phyloP scores from a whole-genome alignment of 2,329 filamentous ascomycete species.

The Colletotrichum destructivum region DNA sequence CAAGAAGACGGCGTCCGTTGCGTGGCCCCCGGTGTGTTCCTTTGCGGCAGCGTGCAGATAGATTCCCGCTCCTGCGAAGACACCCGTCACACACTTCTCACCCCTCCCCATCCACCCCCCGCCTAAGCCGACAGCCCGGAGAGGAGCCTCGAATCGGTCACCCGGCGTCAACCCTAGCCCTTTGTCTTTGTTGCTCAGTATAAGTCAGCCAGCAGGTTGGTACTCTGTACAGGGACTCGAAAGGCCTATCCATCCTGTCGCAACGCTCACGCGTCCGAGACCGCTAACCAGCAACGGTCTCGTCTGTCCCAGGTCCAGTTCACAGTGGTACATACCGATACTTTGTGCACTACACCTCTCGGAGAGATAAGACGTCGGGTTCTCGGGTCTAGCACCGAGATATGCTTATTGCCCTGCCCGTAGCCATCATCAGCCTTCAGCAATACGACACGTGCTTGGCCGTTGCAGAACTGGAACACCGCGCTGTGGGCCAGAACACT shows the following conservation, averaged over 20 bases:
- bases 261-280: conserved; percentile 43
- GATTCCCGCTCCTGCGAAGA: conserved; percentile 41
- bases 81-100: neutral
- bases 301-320: conserved; percentile 39
- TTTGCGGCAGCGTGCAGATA: conserved; percentile 45
- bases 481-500: conserved; percentile 1
- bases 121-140: conserved; percentile 42
- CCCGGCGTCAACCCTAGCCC: neutral
- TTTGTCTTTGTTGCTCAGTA: too few species aligned
- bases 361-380: conserved; percentile 45
- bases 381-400: conserved; percentile 34
- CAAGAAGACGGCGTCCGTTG: conserved; percentile 33
- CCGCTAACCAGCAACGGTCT: conserved; percentile 27
- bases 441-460: conserved; percentile 27
- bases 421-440: conserved; percentile 25
- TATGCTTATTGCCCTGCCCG: conserved; percentile 39
- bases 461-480: conserved; percentile 36
- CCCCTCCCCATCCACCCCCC: conserved; percentile 37
- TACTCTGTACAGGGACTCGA: conserved; percentile 11
- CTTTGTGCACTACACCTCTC: conserved; percentile 51
- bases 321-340: too few species aligned
- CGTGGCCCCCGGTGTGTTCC: conserved; percentile 40
- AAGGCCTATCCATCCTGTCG: conserved; percentile 22
- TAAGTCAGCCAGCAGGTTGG: too few species aligned
- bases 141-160: conserved; percentile 43